Base-by-base conservation (phyloP, 2,329 filamentous ascomycete genomes). In the Trichoderma harzianum region DNA sequence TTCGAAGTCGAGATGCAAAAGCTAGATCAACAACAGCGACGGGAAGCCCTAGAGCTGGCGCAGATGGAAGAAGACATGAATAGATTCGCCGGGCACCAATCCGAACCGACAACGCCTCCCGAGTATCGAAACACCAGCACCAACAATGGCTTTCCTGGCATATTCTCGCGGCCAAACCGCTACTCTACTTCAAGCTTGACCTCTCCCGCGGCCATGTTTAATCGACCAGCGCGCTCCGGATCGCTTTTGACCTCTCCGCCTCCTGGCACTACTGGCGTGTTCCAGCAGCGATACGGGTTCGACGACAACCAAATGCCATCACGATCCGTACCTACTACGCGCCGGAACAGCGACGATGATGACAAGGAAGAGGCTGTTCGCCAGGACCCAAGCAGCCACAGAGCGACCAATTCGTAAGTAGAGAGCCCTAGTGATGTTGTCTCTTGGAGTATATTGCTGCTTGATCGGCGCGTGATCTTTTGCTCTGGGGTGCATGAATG, bases 1-100 rank as follows among this genome's bases (percentile, higher is more conserved):
- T 97, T 97, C 78, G 94, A 98, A 83, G 91, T 93, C 75, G 94
- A 98, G 81, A 94, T 99, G 89, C 93, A 95, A 80, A 89, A 94
- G 76, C 87, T 98, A 74, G 94, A 97, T 78, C 88, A 95, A 76
- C 92, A 96, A 80, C 93, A 95, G 81, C 91, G 92, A 74, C 90
- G 89, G 74, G 93, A 96, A 79, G 93, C 95, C 79, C 89, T 92
- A 76, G 94, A 97, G 79, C 90, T 97, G 77, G 90, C 92, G 72
- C 91, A 93, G 80, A 92, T 98, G 84, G 92, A 94, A 78, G 91
- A 94, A 76, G 93, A 96, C 76, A 87, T 97, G 71, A 86, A 86
- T 72, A 80, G 86, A 77, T 82, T 86, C 73, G 86, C 90, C 73
- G 93, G 93, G 69, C 92, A 95, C 77, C 93, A 97, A 79, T 97